Evolutionary conservation across 1,284 basidiomycete species (phyloP).

Genomic region (Heliocybe sulcata): DNA sequence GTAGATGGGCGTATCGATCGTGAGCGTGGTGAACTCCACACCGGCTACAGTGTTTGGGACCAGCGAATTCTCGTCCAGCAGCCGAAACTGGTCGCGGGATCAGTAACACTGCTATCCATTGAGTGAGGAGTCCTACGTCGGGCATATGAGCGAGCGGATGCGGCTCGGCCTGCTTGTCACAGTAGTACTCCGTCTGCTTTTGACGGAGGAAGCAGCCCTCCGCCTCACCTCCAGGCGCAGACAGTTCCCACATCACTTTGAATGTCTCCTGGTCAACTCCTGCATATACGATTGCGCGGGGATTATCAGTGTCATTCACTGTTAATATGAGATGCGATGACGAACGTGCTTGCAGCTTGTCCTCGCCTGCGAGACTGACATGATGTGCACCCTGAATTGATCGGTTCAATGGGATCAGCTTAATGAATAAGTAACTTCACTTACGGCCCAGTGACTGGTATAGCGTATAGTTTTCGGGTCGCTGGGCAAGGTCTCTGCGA

Average conservation of each 20-base stretch:
- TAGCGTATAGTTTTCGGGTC: conserved; percentile 64
- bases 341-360: conserved; percentile 43
- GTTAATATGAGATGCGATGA: background rate
- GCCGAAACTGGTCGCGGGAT: conserved; percentile 35
- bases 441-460: conserved; percentile 73
- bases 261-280: conserved; percentile 72
- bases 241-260: conserved; percentile 62
- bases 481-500: conserved; percentile 60
- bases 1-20: conserved; percentile 64
- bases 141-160: conserved; percentile 53
- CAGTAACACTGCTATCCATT: background rate
- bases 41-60: conserved; percentile 36
- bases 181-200: conserved; percentile 52
- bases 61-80: conserved; percentile 36
- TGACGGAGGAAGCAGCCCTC: conserved; percentile 57
- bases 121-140: conserved; percentile 33
- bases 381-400: conserved; percentile 54
- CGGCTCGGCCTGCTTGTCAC: conserved; percentile 29
- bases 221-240: conserved; percentile 41
- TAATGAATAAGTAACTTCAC: conserved; percentile 18
- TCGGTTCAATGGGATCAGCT: background rate
- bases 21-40: conserved; percentile 54
- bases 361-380: conserved; percentile 45
- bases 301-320: background rate
- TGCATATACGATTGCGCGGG: conserved; percentile 16